A percentile compares a stretch with the other conserved stretches of the same genome.
These are phyloP conservation scores for Leccinum griseonigrum DNA, from an alignment of 1,284 basidiomycete genomes.

Conservation along the genomic window DNA sequence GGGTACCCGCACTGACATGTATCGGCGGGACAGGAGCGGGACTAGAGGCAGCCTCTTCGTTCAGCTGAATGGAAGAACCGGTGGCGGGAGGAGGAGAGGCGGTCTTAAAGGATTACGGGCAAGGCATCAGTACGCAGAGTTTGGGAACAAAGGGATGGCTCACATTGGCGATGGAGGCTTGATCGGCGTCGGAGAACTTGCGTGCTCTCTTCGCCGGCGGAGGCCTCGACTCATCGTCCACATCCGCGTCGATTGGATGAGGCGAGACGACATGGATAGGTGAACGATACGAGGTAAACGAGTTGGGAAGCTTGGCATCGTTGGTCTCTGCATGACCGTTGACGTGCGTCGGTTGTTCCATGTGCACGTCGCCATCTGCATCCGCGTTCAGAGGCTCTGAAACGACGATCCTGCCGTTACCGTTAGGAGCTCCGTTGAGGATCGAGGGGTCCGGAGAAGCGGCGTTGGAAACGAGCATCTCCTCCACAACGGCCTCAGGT, in stretches of 20 bases:
- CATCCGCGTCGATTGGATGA: slow-evolving; percentile 32
- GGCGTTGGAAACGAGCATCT: slow-evolving; percentile 15
- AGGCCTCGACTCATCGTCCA: slow-evolving; percentile 53
- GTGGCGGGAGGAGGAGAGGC: slow-evolving; percentile 60
- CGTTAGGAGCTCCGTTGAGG: slow-evolving; percentile 11
- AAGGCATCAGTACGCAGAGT: slow-evolving; percentile 22
- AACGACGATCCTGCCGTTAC: slow-evolving; percentile 17
- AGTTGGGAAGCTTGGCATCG: slow-evolving; percentile 16
- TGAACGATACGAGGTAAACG: slow-evolving; percentile 38
- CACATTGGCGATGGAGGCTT: slow-evolving; percentile 61
- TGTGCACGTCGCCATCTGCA: slow-evolving; percentile 46
- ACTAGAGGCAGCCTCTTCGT: slow-evolving; percentile 35
- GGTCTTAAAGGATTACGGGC: slow-evolving; percentile 50
- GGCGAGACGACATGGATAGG: slow-evolving; percentile 35
- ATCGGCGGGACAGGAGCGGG: slow-evolving; percentile 40
- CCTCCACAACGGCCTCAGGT: slow-evolving; percentile 22
- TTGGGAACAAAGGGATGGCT: slow-evolving; percentile 47
- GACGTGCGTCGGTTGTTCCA: slow-evolving; percentile 41
- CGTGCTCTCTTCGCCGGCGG: slow-evolving; percentile 69
- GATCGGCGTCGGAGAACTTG: slow-evolving; percentile 53
- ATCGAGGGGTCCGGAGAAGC: slow-evolving; percentile 13
- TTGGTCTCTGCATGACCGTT: slow-evolving; percentile 35
- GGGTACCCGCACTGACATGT: slow-evolving; percentile 39
- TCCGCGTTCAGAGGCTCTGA: slow-evolving; percentile 25
- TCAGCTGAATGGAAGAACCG: slow-evolving; percentile 41